phyloP scores from a whole-genome alignment of 208 protist genomes.

The Acanthamoeba triangularis region DNA sequence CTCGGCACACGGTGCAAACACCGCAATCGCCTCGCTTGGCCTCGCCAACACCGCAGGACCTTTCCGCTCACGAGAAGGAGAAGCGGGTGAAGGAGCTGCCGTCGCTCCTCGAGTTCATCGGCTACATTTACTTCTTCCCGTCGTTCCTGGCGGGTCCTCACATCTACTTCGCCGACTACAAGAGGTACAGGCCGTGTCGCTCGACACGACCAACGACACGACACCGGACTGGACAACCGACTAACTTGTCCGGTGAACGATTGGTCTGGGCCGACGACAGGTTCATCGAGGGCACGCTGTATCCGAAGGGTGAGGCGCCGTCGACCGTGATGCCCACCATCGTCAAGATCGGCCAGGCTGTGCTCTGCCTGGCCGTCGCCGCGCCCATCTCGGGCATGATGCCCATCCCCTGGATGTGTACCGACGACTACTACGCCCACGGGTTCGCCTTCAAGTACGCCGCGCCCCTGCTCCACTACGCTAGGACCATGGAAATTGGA shows the following conservation, averaged over 20 bases:
- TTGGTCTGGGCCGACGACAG: neutral
- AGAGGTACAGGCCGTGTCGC: conserved; percentile 30
- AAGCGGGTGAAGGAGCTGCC: conserved; percentile 82
- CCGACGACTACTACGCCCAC: neutral
- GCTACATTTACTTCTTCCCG: conserved; percentile 86
- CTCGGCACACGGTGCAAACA: no score
- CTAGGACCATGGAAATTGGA: neutral
- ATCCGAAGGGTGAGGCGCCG: conserved; percentile 3
- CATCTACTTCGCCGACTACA: conserved; percentile 87
- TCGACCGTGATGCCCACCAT: neutral
- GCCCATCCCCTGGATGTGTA: neutral
- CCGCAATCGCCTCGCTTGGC: no score
- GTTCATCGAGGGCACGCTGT: conserved; percentile 8
- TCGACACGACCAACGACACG: neutral
- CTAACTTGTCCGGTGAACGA: no score
- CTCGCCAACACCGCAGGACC: neutral
- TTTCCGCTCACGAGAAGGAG: conserved; percentile 71
- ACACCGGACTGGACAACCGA: no score
- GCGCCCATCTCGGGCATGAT: neutral
- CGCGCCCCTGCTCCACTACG: neutral
- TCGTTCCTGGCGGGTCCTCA: conserved; percentile 86
- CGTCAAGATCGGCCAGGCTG: neutral
- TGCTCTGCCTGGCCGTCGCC: neutral
- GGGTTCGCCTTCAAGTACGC: neutral
- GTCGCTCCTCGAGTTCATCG: conserved; percentile 83